Evolutionary conservation across 116 monocot species (phyloP).

Genomic region (Papilionanthe hybrid): DNA sequence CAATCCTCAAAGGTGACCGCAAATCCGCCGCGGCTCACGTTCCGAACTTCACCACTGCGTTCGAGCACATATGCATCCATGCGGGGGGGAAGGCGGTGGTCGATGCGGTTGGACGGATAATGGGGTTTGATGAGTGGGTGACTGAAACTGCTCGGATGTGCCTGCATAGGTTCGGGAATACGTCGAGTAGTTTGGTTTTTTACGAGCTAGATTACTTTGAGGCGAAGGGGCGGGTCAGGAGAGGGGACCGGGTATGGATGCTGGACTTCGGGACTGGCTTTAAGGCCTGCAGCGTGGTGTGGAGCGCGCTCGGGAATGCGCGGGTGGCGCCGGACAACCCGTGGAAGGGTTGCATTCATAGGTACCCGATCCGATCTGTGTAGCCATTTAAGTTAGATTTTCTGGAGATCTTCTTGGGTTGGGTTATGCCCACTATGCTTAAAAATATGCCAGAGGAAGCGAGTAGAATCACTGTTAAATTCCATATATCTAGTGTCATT

Average conservation of each 20-base stretch:
- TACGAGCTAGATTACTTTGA: constrained; percentile 90
- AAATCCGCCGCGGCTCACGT: constrained; percentile 31
- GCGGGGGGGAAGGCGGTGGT: constrained; percentile 90
- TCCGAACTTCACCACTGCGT: constrained; percentile 75
- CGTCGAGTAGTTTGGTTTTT: constrained; percentile 79
- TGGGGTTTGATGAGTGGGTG: constrained; percentile 37
- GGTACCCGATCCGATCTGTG: constrained; percentile 33
- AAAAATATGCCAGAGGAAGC: no score
- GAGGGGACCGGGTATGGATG: constrained; percentile 83
- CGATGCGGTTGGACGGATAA: constrained; percentile 45
- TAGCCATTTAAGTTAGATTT: neutral
- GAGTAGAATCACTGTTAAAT: no score
- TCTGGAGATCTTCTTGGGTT: no score
- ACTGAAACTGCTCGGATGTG: constrained; percentile 81
- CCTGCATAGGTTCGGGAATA: constrained; percentile 90
- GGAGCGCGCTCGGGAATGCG: constrained; percentile 37
- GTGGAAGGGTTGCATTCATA: constrained; percentile 52
- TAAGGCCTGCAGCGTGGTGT: constrained; percentile 72
- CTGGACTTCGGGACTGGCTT: constrained; percentile 89
- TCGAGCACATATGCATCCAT: constrained; percentile 88
- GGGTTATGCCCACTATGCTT: no score
- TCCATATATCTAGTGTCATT: no score
- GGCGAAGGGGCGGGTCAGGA: constrained; percentile 56
- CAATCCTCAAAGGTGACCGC: constrained; percentile 5
- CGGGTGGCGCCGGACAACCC: constrained; percentile 52